A percentile compares a stretch with the other conserved stretches of the same genome.
Conservation (phyloP, 441 rosid species). For the Euphorbia corollata region DNA sequence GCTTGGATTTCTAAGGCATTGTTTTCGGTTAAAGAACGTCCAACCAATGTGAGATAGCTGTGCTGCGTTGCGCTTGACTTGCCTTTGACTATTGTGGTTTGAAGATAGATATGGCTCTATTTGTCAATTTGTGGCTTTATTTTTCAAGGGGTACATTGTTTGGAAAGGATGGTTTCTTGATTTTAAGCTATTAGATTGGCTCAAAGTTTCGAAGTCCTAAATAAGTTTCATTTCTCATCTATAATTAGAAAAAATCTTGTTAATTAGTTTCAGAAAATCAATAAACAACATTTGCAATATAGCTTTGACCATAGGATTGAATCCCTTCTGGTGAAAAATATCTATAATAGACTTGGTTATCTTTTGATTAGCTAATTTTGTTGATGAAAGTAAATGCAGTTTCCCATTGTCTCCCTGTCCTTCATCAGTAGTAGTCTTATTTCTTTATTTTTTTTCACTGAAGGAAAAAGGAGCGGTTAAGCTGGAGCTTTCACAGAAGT, state of each 20-base stretch:
- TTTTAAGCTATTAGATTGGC: background rate
- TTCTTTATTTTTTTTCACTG: slow-evolving; percentile 22
- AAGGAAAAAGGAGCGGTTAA: slow-evolving; percentile 86
- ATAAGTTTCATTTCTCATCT: background rate
- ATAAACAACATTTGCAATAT: background rate
- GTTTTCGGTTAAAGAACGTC: too few species aligned
- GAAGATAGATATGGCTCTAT: background rate
- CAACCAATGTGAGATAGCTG: too few species aligned
- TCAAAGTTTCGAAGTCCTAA: background rate
- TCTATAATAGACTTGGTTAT: background rate
- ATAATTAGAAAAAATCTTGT: background rate
- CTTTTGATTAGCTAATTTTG: background rate
- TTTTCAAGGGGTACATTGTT: background rate
- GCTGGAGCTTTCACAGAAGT: slow-evolving; percentile 41
- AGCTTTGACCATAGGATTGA: background rate
- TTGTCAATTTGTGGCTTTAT: background rate
- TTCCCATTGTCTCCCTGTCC: background rate
- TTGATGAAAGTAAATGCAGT: background rate
- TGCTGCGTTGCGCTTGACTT: too few species aligned
- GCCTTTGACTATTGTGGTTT: too few species aligned
- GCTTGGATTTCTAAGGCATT: too few species aligned
- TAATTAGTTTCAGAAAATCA: background rate
- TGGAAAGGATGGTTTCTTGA: background rate
- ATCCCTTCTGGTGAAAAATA: background rate
- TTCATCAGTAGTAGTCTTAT: slow-evolving; percentile 18